Percentiles rank a stretch among this genome's conserved stretches.
Conservation (phyloP, 345 rosid genomes). For the Arabidopsis thaliana region DNA sequence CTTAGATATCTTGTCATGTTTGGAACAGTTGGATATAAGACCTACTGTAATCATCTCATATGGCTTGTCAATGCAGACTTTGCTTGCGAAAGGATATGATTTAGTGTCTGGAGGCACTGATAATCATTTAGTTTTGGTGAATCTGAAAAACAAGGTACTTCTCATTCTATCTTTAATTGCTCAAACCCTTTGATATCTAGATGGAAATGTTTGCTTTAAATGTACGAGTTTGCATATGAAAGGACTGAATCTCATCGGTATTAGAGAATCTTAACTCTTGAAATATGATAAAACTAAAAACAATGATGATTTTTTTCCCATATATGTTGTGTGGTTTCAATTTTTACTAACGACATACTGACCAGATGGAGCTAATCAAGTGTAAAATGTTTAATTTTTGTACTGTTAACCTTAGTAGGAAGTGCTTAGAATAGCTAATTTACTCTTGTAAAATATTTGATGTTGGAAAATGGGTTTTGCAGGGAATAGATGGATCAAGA, state of each 20-base stretch:
- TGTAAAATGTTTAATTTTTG: not conserved
- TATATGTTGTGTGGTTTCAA: not conserved
- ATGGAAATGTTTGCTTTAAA: not conserved
- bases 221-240: not conserved
- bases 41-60: slow-evolving; percentile 17
- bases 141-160: slow-evolving; percentile 77
- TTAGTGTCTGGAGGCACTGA: slow-evolving; percentile 97
- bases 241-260: not conserved
- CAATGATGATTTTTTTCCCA: not conserved
- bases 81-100: slow-evolving; percentile 77
- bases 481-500: slow-evolving; percentile 97
- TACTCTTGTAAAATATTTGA: not conserved
- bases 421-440: slow-evolving; percentile 4
- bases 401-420: slow-evolving; percentile 1
- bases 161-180: slow-evolving; percentile 1
- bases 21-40: not conserved
- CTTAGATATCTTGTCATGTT: slow-evolving; percentile 2
- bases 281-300: not conserved
- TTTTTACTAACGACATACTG: not conserved
- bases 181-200: not conserved
- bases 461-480: slow-evolving; percentile 30
- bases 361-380: not conserved
- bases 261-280: not conserved
- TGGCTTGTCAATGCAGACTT: slow-evolving; percentile 60
- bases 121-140: slow-evolving; percentile 91